phyloP scores from a whole-genome alignment of 2,329 filamentous ascomycete genomes.

The Cytospora piceae region DNA sequence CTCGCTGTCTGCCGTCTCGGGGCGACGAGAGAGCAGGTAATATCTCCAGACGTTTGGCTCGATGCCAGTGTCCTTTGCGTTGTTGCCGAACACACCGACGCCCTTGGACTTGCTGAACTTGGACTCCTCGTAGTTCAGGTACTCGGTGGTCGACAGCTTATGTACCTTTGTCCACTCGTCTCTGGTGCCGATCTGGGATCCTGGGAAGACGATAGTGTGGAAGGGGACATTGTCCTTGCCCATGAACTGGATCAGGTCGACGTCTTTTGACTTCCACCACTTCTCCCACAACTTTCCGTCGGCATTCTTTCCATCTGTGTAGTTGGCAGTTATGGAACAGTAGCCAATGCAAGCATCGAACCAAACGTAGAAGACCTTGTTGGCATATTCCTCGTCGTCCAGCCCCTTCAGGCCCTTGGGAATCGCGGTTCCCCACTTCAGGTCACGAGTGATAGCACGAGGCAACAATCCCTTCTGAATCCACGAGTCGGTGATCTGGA shows the following conservation, averaged over 20 bases:
- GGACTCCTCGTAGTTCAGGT: conserved; percentile 83
- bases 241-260: conserved; percentile 92
- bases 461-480: conserved; percentile 81
- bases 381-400: conserved; percentile 57
- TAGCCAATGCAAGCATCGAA: conserved; percentile 84
- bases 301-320: conserved; percentile 62
- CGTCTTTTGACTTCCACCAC: conserved; percentile 91
- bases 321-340: conserved; percentile 90
- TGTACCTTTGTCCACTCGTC: conserved; percentile 90
- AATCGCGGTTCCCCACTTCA: conserved; percentile 80
- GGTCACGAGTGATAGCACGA: conserved; percentile 87
- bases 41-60: conserved; percentile 79
- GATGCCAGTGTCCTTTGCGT: conserved; percentile 83
- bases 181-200: conserved; percentile 79
- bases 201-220: conserved; percentile 91
- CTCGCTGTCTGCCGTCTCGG: conserved; percentile 73
- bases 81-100: conserved; percentile 89
- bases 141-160: conserved; percentile 87
- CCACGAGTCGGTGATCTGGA: conserved; percentile 79
- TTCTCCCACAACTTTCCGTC: conserved; percentile 76
- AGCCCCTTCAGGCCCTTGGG: conserved; percentile 53
- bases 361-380: conserved; percentile 81
- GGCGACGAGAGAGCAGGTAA: conserved; percentile 72
- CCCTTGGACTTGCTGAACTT: conserved; percentile 94
- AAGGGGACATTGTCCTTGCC: conserved; percentile 85